phyloP scores from a whole-genome alignment of 805 yeast genomes.

The Blastobotrys chiropterorum region DNA sequence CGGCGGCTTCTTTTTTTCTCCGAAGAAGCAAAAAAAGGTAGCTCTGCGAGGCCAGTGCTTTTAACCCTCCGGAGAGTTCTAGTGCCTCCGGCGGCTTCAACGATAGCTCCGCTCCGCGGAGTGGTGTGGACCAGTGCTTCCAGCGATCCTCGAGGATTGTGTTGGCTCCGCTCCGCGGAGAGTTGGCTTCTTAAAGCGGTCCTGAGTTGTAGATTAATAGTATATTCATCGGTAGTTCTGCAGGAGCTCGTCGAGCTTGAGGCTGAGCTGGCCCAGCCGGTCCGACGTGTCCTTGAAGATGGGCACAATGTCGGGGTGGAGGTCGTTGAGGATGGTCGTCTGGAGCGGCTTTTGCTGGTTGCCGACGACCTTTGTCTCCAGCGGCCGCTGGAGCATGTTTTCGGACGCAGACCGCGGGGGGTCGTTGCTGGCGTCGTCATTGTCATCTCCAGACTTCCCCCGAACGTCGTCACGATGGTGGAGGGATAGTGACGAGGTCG shows the following conservation, averaged over 20 bases:
- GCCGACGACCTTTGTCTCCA: not conserved
- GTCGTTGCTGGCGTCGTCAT: not conserved
- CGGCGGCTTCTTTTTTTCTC: not conserved
- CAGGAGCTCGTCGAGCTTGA: slow-evolving; percentile 12
- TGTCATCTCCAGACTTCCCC: too few species aligned
- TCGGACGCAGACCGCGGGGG: not conserved
- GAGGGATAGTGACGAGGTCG: slow-evolving; percentile 10
- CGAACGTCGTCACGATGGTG: not conserved
- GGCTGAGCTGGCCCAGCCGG: slow-evolving; percentile 18
- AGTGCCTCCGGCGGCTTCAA: too few species aligned
- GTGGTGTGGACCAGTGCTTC: too few species aligned
- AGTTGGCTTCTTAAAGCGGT: too few species aligned
- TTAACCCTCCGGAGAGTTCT: too few species aligned
- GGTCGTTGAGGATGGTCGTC: slow-evolving; percentile 6
- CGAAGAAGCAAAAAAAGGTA: too few species aligned
- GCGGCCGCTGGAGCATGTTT: not conserved
- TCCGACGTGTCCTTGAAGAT: slow-evolving; percentile 22
- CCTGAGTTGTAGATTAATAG: not conserved
- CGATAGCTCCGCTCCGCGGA: too few species aligned
- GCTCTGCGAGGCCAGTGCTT: not conserved
- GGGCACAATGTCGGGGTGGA: slow-evolving; percentile 24
- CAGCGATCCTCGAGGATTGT: too few species aligned
- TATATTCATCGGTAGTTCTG: slow-evolving; percentile 7
- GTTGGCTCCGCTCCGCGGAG: too few species aligned
- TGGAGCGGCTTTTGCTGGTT: not conserved